Evolutionary conservation across 2,329 filamentous ascomycete species (phyloP), one percentile per base, ranked within the genome.

Genomic region (Pseudocercospora macadamiae): DNA sequence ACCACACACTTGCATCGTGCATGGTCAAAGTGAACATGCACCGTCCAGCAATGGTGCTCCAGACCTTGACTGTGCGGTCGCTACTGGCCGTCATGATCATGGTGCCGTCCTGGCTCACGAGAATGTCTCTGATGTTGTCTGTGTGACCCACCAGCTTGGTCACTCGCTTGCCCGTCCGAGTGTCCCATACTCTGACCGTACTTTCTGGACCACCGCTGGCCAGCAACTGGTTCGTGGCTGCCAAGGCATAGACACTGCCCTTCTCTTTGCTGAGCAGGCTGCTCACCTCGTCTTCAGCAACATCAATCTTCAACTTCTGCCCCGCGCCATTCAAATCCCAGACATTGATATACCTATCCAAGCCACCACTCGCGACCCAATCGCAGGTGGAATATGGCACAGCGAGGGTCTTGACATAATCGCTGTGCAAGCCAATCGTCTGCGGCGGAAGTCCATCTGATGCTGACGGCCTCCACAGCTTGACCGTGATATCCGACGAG

Each of bases 1-100:
- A 96, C 95, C 95, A 99, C 19, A 99, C 91, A 72, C 93, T 97
- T 71, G 96, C 92, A 71, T 96, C 96, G 77, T 99, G 95, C 95
- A 99, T 99, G 55, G 93, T 97, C 68, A 99, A 84, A 0, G 95
- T 99, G 76, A 97, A 91, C 89, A 97, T 93, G 81, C 95, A 99
- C 67, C 95, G 85, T 55, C 95, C 95, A 19, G 92, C 93, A 9
- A 90, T 95, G 67, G 97, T 88, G 66, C 93, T 97, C 95, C 95
- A 99, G 58, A 97, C 86, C 78, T 99, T 99, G 79, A 99, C 89
- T 0, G 95, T 97, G 76, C 96, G 92, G 74, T 99, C 95, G 1
- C 93, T 93, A 67, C 93, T 96, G 12, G 91, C 93, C 0, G 93
- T 96, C 81, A 99, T 85, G 67, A 99, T 90, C 37, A 87, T 96